Evolutionary conservation across 2,329 filamentous ascomycete species (phyloP).

Genomic region (Ophiocordyceps australis): DNA sequence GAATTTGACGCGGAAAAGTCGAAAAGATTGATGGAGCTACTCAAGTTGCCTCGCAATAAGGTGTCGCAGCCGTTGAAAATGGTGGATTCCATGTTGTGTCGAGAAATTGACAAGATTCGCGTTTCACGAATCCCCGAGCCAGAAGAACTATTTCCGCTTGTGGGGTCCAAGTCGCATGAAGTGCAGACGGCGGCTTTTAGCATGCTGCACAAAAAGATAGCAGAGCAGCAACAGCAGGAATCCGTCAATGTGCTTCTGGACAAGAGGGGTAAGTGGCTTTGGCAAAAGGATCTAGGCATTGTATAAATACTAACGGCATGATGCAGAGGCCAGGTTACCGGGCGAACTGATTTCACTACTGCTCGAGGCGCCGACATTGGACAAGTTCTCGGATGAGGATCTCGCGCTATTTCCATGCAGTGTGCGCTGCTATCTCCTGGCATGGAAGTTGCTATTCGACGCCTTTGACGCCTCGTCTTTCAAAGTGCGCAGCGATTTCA

Average conservation of each 20-base stretch:
- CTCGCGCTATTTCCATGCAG: constrained; percentile 51
- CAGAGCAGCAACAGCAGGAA: constrained; percentile 58
- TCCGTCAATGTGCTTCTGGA: constrained; percentile 62
- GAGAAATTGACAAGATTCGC: constrained; percentile 48
- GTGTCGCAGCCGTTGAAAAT: constrained; percentile 51
- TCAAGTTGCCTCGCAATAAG: constrained; percentile 30
- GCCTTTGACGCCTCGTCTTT: constrained; percentile 63
- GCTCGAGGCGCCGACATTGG: constrained; percentile 55
- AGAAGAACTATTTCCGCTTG: constrained; percentile 52
- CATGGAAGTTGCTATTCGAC: constrained; percentile 83
- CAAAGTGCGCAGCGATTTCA: constrained; percentile 68
- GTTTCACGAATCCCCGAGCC: constrained; percentile 42
- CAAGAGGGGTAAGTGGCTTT: constrained; percentile 30
- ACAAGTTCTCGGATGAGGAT: constrained; percentile 45
- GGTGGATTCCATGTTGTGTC: constrained; percentile 55
- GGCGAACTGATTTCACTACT: constrained; percentile 74
- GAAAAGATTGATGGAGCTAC: constrained; percentile 39
- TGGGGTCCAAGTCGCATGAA: constrained; percentile 56
- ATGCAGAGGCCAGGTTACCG: constrained; percentile 47
- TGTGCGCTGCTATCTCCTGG: constrained; percentile 65
- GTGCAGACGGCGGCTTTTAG: constrained; percentile 70
- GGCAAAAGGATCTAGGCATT: not conserved
- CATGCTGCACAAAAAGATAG: constrained; percentile 65
- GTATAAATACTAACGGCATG: not conserved
- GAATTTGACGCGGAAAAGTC: constrained; percentile 38